phyloP scores from a whole-genome alignment of 768 basidiomycete species.

The Daedaleopsis nitida region DNA sequence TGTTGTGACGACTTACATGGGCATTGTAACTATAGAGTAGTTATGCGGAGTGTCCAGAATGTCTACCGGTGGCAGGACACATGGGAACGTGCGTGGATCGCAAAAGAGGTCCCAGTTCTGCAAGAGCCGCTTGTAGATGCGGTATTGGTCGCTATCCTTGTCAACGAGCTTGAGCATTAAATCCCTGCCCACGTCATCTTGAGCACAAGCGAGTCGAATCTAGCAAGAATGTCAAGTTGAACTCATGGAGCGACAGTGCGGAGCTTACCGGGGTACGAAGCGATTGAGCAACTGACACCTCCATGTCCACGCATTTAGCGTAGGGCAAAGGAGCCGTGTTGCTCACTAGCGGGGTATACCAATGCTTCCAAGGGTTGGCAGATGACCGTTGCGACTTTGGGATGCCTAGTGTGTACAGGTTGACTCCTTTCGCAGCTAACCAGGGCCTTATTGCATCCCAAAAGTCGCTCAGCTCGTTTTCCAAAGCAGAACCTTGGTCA shows the following conservation, averaged over 20 bases:
- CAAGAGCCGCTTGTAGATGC: neutral
- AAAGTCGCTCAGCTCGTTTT: neutral
- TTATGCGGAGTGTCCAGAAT: neutral
- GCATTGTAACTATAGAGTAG: slow-evolving; percentile 2
- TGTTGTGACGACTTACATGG: neutral
- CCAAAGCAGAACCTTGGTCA: neutral
- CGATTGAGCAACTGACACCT: too few species aligned
- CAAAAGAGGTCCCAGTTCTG: neutral
- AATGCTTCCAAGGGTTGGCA: neutral
- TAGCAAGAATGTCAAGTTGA: neutral
- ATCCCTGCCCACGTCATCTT: neutral
- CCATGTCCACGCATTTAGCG: neutral
- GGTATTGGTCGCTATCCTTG: neutral
- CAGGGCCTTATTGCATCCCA: neutral
- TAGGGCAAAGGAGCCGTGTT: neutral
- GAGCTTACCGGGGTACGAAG: neutral
- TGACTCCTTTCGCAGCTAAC: neutral
- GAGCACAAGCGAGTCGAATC: neutral
- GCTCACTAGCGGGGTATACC: neutral
- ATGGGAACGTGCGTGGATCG: neutral
- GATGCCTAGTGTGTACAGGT: neutral
- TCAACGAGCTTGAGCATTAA: slow-evolving; percentile 1
- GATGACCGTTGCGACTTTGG: neutral
- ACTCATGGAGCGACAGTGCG: neutral
- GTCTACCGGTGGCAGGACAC: slow-evolving; percentile 1